A percentile compares a stretch with the other conserved stretches of the same genome.
phyloP scores from a whole-genome alignment of 805 yeast genomes.

The Geotrichum ghanense region DNA sequence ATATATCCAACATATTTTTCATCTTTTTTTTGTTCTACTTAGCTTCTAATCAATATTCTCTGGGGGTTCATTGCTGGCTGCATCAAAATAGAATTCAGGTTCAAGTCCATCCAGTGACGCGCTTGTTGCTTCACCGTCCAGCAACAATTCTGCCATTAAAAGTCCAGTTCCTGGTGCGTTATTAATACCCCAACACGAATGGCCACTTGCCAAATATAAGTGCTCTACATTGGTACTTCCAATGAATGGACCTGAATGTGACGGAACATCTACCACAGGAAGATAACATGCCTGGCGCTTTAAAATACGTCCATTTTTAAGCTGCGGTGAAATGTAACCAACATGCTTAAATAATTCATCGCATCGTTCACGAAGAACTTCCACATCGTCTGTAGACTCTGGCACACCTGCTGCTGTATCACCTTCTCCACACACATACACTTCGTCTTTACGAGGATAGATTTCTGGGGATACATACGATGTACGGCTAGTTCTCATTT shows the following conservation, averaged over 20 bases:
- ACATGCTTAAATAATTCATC: conserved; percentile 78
- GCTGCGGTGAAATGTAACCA: conserved; percentile 56
- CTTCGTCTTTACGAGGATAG: conserved; percentile 91
- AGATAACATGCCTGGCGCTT: conserved; percentile 90
- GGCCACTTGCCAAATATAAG: conserved; percentile 79
- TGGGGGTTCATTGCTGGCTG: conserved; percentile 5
- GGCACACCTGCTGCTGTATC: conserved; percentile 86
- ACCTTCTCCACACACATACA: conserved; percentile 95
- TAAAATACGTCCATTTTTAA: conserved; percentile 62
- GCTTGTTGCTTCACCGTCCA: conserved; percentile 70
- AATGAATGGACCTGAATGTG: conserved; percentile 83
- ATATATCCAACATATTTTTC: no score
- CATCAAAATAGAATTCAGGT: conserved; percentile 72
- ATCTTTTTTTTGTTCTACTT: no score
- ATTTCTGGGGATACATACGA: conserved; percentile 84
- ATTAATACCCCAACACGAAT: conserved; percentile 98
- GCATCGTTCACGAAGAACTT: conserved; percentile 76
- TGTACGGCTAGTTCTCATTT: conserved; percentile 45
- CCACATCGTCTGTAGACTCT: conserved; percentile 88
- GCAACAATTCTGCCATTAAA: conserved; percentile 71
- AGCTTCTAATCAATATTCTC: no score
- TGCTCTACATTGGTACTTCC: conserved; percentile 86
- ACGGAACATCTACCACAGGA: conserved; percentile 89
- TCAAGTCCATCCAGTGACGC: conserved; percentile 77
- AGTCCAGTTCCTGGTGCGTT: conserved; percentile 98